Conservation (phyloP, 2,329 filamentous ascomycete species). For the Exutisphaerella laricina region DNA sequence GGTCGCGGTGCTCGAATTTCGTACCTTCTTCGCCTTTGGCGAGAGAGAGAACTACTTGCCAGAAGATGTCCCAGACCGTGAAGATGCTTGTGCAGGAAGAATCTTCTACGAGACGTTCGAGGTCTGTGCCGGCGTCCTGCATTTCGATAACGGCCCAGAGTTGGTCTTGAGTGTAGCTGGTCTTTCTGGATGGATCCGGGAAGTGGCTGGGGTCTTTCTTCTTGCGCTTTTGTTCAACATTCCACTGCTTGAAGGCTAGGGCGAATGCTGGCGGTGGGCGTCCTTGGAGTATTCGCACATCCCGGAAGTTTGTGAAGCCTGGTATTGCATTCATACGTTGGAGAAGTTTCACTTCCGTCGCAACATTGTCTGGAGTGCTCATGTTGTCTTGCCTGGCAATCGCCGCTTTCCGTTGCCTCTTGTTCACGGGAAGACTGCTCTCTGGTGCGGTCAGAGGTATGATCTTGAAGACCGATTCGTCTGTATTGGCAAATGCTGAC, state of each 20-base stretch:
- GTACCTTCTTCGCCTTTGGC: slow-evolving; percentile 56
- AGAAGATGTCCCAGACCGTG: slow-evolving; percentile 59
- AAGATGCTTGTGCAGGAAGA: slow-evolving; percentile 37
- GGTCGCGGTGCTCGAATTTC: slow-evolving; percentile 60
- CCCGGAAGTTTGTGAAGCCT: slow-evolving; percentile 58
- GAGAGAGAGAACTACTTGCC: slow-evolving; percentile 58
- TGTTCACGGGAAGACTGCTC: slow-evolving; percentile 40
- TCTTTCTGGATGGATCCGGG: slow-evolving; percentile 51
- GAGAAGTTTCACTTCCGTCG: slow-evolving; percentile 48
- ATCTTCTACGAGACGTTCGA: slow-evolving; percentile 39
- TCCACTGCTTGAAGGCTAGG: slow-evolving; percentile 43
- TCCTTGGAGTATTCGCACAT: slow-evolving; percentile 54
- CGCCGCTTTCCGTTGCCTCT: slow-evolving; percentile 46
- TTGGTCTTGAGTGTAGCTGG: slow-evolving; percentile 50
- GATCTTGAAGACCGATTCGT: slow-evolving; percentile 47
- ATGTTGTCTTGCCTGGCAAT: slow-evolving; percentile 40
- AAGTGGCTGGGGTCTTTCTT: slow-evolving; percentile 43
- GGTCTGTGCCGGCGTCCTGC: slow-evolving; percentile 58
- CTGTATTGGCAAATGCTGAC: slow-evolving; percentile 26
- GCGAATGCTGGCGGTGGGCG: slow-evolving; percentile 48
- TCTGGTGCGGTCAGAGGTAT: slow-evolving; percentile 36
- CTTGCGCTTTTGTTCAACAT: slow-evolving; percentile 38
- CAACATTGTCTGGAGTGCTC: slow-evolving; percentile 41
- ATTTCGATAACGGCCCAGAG: slow-evolving; percentile 62
- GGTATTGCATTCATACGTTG: slow-evolving; percentile 55